These are phyloP conservation scores for Mycena leptocephala DNA, from an alignment of 768 basidiomycete genomes.

Conservation along the genomic window DNA sequence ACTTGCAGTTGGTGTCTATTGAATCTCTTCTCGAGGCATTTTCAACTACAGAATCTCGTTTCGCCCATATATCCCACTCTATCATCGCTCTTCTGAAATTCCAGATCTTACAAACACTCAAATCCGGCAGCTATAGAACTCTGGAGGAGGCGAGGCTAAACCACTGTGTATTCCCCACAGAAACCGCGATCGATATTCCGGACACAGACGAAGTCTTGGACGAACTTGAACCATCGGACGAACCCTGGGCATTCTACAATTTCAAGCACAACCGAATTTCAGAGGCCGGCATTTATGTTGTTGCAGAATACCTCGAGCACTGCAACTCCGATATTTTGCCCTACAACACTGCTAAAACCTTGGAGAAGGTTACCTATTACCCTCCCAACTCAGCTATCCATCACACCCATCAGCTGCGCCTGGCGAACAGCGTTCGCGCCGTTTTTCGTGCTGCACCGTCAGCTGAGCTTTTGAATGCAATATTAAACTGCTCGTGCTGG, in stretches of 20 bases:
- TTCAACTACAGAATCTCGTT: background rate
- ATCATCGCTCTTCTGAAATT: background rate
- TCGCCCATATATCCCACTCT: background rate
- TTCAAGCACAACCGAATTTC: background rate
- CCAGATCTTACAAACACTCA: background rate
- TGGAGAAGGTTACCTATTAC: background rate
- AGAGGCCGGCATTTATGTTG: background rate
- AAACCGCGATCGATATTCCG: background rate
- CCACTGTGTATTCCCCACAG: background rate
- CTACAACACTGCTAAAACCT: background rate
- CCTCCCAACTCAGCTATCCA: background rate
- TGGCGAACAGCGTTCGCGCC: background rate
- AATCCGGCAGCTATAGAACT: background rate
- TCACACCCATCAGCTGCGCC: background rate
- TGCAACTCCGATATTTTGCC: too few relatives aligned
- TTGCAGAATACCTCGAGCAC: background rate
- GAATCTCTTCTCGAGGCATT: background rate
- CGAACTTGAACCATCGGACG: background rate
- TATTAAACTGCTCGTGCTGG: background rate
- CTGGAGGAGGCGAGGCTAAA: background rate
- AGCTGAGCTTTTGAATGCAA: background rate
- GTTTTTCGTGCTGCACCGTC: background rate
- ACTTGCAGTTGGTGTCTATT: too few relatives aligned
- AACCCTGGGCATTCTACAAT: too few relatives aligned
- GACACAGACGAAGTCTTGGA: too few relatives aligned